Base-by-base conservation (phyloP, 2,329 filamentous ascomycete genomes). In the Claviceps paspali region DNA sequence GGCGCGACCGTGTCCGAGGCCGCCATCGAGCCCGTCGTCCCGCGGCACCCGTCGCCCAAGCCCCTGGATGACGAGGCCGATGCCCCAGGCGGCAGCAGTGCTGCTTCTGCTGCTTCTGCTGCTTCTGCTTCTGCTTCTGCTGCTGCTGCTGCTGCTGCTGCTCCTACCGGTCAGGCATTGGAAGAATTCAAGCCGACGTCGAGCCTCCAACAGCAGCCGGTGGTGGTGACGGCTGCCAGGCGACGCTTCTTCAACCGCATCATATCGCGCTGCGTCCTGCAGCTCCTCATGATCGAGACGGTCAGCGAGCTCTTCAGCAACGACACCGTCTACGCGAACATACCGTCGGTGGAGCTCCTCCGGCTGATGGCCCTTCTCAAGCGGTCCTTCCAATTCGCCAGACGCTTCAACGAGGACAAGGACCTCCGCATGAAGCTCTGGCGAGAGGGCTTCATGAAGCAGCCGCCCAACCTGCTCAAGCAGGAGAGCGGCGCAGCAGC, bases 381-480 rank as follows among this genome's bases (percentile, higher is more conserved):
- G 62, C 91, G 92, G 54, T 91, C 82, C 21, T 98, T 94, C 61
- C 77, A 92, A 41, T 99, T 99, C 49, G 91, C 92, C 31, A 87
- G 92, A 52, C 82, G 81, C 49, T 99, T 99, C 68, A 99, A 99
- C 57, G 85, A 86, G 45, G 87, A 98, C 61, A 93, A 94, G 60
- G 91, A 96, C 47, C 67, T 99, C 27, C 78, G 91, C 32, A 93
- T 93, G 70, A 76, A 84, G 14, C 68, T 99, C 14, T 98, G 92
- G 85, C 73, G 86, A 35, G 91, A 98, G 56, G 91, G 92, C 1
- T 99, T 98, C 68, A 99, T 99, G 91, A 94, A 93, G 62, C 91
- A 98, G 55, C 88, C 91, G 12, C 91, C 91, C 3, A 99, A 99
- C 51, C 68, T 99, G 10, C 71, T 99, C 22, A 98, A 98, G 63